Evolutionary conservation across 306 rosid species (phyloP), one percentile per base, ranked within the genome.

Genomic region (Corylus americana): DNA sequence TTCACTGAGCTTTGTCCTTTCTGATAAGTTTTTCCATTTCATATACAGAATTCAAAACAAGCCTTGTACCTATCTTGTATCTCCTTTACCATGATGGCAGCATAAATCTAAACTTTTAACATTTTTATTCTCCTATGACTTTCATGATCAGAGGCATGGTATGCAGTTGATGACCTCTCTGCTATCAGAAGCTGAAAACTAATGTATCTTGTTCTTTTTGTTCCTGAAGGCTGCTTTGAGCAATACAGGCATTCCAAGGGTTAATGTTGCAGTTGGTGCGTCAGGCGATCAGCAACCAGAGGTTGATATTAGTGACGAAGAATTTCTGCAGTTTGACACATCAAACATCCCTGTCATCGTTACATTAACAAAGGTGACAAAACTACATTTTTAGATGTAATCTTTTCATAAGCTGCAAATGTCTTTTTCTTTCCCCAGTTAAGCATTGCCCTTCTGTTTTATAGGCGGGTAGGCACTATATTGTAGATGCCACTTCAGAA

Each of bases 291-390:
- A 86, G 53, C 83, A 89, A 63, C 95, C 94, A 3, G 95, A 94
- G 88, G 89, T 91, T 66, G 97, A 94, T 4, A 29, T 92, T 50
- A 91, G 95, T 1, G 97, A 94, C 0, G 98, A 94, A 81, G 98
- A 94, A 88, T 91, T 91, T 84, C 75, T 94, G 73, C 98, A 90
- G 82, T 92, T 91, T 31, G 95, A 94, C 84, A 91, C 98, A 50
- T 90, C 97, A 14, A 87, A 83, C n/a, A 54, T 94, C 80, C 97
- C 97, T 55, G 97, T 83, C 50, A 89, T 94, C 57, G 86, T 94
- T 85, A 92, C 98, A 59, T 80, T 94, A 59, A 92, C 98, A 6
- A 92, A 92, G 92, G 98, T 93, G 74, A 73, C 70, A 51, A 37
- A 27, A 68, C 39, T 37, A 5, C 53, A 35, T 39, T 51, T 80